A percentile compares a stretch with the other conserved stretches of the same genome.
Conservation (phyloP, 1,284 basidiomycete species). For the Ganoderma lucidum region DNA sequence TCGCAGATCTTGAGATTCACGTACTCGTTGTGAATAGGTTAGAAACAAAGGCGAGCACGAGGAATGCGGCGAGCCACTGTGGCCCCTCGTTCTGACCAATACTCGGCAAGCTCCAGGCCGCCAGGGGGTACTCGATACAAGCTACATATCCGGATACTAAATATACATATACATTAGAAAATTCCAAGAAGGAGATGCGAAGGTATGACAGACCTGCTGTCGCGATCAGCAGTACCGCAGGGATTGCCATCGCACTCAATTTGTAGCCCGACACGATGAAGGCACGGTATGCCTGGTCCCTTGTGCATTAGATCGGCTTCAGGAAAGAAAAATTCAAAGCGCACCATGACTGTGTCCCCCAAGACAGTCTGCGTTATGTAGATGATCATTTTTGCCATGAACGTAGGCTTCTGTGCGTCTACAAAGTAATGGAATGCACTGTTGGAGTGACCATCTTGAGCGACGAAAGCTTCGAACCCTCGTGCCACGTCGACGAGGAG, state of each 20-base stretch:
- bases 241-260: constrained; percentile 5
- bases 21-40: constrained; percentile 10
- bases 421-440: neutral
- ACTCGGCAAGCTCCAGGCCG: too few species aligned
- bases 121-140: neutral
- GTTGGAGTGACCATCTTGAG: neutral
- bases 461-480: constrained; percentile 11
- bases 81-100: neutral
- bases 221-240: constrained; percentile 15
- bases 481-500: constrained; percentile 16
- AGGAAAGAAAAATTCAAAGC: neutral
- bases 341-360: constrained; percentile 26
- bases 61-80: constrained; percentile 11
- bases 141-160: neutral
- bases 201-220: constrained; percentile 15
- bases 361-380: constrained; percentile 28
- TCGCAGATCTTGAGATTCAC: neutral
- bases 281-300: constrained; percentile 22
- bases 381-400: constrained; percentile 15
- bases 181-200: neutral
- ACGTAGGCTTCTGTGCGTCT: constrained; percentile 12
- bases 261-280: constrained; percentile 24
- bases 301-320: neutral
- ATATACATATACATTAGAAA: neutral
- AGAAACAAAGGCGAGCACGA: constrained; percentile 1